Conservation (phyloP, 1,284 basidiomycete genomes). For the Ganoderma lucidum region DNA sequence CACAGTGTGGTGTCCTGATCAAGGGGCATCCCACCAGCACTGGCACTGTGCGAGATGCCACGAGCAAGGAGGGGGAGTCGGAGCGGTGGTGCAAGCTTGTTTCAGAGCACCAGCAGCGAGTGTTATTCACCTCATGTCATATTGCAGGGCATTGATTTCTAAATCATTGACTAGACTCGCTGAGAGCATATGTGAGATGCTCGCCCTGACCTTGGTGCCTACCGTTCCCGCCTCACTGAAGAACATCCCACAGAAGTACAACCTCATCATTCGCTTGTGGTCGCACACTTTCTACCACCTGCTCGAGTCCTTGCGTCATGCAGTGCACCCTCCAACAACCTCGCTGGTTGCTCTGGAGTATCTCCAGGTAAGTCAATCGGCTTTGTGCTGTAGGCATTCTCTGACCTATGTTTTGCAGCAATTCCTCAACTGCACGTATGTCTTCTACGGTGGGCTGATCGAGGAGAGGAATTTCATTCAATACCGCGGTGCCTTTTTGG, state of each 20-base stretch:
- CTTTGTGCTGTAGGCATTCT: neutral
- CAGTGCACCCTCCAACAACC: constrained; percentile 80
- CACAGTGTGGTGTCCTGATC: constrained; percentile 54
- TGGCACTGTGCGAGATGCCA: constrained; percentile 39
- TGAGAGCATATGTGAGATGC: constrained; percentile 88
- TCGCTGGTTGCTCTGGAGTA: constrained; percentile 62
- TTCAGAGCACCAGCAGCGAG: constrained; percentile 75
- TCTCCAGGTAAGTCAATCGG: constrained; percentile 38
- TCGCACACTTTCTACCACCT: constrained; percentile 90
- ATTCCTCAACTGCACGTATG: constrained; percentile 95
- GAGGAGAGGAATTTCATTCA: constrained; percentile 79
- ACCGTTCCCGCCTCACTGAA: constrained; percentile 88
- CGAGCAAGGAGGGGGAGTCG: constrained; percentile 63
- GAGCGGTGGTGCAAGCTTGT: constrained; percentile 73
- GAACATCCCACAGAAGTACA: constrained; percentile 92
- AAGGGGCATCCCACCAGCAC: constrained; percentile 48
- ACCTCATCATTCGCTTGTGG: constrained; percentile 95
- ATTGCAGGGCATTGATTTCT: neutral
- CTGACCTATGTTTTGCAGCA: constrained; percentile 43
- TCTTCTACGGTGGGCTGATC: constrained; percentile 90
- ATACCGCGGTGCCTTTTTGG: constrained; percentile 91
- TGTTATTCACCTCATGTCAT: constrained; percentile 24
- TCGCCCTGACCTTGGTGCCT: constrained; percentile 87
- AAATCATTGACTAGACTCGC: constrained; percentile 66
- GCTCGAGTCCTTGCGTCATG: constrained; percentile 88